Evolutionary conservation across 2,329 filamentous ascomycete genomes (phyloP).

Genomic region (Scedosporium apiospermum): DNA sequence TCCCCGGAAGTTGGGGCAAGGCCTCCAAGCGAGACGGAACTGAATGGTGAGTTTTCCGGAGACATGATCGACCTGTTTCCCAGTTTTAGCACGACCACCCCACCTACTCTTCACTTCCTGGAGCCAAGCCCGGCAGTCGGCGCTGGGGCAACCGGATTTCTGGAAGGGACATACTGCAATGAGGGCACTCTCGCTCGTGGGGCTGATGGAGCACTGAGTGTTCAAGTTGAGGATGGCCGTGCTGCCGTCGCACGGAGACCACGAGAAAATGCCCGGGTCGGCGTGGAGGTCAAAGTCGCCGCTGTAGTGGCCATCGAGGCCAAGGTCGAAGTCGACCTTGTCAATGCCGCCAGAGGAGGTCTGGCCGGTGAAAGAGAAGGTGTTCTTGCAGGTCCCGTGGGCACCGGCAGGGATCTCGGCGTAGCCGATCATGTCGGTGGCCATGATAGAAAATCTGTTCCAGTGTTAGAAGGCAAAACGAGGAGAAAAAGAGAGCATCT

Average conservation of each 20-base stretch:
- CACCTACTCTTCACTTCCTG: neutral
- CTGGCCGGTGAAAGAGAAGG: conserved; percentile 17
- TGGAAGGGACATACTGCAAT: conserved; percentile 14
- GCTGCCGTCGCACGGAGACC: conserved; percentile 17
- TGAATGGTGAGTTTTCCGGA: conserved; percentile 17
- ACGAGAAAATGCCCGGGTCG: conserved; percentile 12
- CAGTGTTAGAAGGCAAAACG: neutral
- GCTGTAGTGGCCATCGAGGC: conserved; percentile 12
- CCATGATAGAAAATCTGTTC: conserved; percentile 15
- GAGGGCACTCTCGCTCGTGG: conserved; percentile 13
- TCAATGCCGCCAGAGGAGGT: conserved; percentile 8
- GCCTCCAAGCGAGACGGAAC: conserved; percentile 15
- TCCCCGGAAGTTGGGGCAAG: conserved; percentile 5
- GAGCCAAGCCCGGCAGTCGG: neutral
- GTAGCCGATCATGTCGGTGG: conserved; percentile 17
- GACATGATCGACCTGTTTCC: conserved; percentile 15
- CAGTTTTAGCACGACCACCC: neutral
- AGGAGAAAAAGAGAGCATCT: neutral
- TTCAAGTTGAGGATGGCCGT: conserved; percentile 20
- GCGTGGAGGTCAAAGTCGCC: conserved; percentile 14
- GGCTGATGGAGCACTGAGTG: conserved; percentile 15
- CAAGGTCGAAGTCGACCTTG: conserved; percentile 12
- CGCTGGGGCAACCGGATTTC: neutral
- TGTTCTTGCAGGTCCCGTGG: conserved; percentile 15
- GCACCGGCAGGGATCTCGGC: conserved; percentile 15